These are phyloP conservation scores for Canna indica DNA, from an alignment of 176 grass and related monocot genomes.

Conservation along the genomic window DNA sequence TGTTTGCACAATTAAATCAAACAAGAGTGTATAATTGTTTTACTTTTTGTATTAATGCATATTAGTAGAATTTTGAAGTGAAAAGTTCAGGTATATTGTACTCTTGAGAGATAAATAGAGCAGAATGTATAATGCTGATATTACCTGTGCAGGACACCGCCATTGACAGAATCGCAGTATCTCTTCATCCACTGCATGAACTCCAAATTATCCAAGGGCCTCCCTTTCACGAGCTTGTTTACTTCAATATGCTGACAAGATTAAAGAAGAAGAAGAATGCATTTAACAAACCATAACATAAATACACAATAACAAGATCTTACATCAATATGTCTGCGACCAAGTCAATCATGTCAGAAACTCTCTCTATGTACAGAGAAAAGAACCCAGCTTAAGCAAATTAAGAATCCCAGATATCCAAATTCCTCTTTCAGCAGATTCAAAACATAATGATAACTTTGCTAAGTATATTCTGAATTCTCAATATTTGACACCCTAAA, in stretches of 20 bases:
- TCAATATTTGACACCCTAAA: too few species aligned
- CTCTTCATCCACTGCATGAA: slow-evolving; percentile 98
- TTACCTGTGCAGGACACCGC: slow-evolving; percentile 54
- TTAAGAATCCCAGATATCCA: too few species aligned
- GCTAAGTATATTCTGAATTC: neutral
- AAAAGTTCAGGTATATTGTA: neutral
- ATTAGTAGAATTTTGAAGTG: too few species aligned
- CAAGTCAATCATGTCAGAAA: neutral
- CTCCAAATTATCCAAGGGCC: slow-evolving; percentile 85
- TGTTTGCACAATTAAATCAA: neutral
- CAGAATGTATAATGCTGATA: neutral
- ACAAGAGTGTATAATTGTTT: neutral
- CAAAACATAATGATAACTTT: neutral
- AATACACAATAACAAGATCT: neutral
- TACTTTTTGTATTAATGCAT: too few species aligned
- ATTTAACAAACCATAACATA: neutral
- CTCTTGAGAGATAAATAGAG: neutral
- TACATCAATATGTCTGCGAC: neutral
- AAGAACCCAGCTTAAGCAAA: neutral
- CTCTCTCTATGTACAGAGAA: neutral
- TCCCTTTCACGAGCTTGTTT: slow-evolving; percentile 78
- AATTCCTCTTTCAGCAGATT: neutral
- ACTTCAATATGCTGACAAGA: slow-evolving; percentile 76
- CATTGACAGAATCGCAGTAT: slow-evolving; percentile 76
- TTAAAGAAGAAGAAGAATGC: neutral